These are phyloP conservation scores for Dactylonectria estremocensis DNA, from an alignment of 2,329 filamentous ascomycete species.

Conservation along the genomic window DNA sequence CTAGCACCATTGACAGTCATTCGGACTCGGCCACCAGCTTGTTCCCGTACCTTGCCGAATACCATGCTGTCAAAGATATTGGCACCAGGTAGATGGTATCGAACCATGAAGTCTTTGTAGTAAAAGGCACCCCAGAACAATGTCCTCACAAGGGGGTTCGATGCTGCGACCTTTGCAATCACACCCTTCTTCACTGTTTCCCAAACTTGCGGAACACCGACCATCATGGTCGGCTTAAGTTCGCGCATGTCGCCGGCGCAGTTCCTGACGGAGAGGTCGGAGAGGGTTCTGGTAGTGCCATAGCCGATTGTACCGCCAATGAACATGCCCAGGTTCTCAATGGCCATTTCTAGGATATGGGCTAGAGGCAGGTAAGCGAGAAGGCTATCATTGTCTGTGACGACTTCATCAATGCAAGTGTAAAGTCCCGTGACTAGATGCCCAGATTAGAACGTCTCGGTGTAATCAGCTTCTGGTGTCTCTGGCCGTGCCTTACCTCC, in stretches of 20 bases:
- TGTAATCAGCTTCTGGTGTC: background rate
- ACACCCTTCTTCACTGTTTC: conserved; percentile 97
- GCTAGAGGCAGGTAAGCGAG: conserved; percentile 94
- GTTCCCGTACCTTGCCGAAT: conserved; percentile 90
- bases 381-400: conserved; percentile 83
- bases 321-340: conserved; percentile 90
- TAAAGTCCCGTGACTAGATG: conserved; percentile 80
- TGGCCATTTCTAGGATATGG: conserved; percentile 95
- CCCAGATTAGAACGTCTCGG: conserved; percentile 1
- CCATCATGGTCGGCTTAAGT: conserved; percentile 87
- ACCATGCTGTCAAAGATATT: conserved; percentile 85
- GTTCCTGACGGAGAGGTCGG: conserved; percentile 87
- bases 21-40: conserved; percentile 88
- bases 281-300: conserved; percentile 88
- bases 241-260: conserved; percentile 95
- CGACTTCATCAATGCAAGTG: conserved; percentile 81
- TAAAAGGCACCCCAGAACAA: conserved; percentile 81
- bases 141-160: conserved; percentile 76
- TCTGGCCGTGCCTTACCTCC: conserved; percentile 64
- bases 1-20: conserved; percentile 95
- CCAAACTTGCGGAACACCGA: conserved; percentile 96
- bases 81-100: conserved; percentile 73
- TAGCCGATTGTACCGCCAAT: conserved; percentile 94
- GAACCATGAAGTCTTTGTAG: conserved; percentile 72
- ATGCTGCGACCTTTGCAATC: conserved; percentile 79